Conservation (phyloP, 352 stramenopile genomes). For the Globisporangium abappressorium region DNA sequence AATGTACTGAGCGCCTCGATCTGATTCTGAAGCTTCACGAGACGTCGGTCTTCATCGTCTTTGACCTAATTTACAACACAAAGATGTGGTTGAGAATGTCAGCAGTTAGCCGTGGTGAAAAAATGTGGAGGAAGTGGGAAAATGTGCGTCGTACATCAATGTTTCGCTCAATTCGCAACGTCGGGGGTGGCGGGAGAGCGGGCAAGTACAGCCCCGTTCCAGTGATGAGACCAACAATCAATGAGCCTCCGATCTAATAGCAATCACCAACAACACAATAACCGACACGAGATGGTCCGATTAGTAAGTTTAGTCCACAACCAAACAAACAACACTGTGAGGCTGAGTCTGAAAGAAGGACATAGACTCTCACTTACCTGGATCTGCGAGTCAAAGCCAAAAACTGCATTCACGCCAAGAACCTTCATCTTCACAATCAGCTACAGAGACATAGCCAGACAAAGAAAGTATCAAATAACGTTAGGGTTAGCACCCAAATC, state of each 20-base stretch:
- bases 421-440: conserved; percentile 90
- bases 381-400: conserved; percentile 91
- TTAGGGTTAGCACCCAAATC: neutral
- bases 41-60: conserved; percentile 92
- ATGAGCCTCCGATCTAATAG: conserved; percentile 71
- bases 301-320: neutral
- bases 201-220: conserved; percentile 92
- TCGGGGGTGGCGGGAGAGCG: conserved; percentile 92
- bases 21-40: conserved; percentile 92
- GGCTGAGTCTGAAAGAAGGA: neutral
- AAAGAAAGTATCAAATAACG: neutral
- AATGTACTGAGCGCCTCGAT: conserved; percentile 86
- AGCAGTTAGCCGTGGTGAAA: neutral
- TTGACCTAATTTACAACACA: conserved; percentile 49
- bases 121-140: neutral
- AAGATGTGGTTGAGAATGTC: neutral
- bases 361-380: conserved; percentile 32
- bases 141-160: conserved; percentile 74
- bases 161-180: conserved; percentile 92
- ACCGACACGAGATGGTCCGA: neutral
- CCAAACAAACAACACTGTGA: neutral
- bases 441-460: conserved; percentile 21
- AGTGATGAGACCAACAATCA: conserved; percentile 90
- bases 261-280: neutral
- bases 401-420: conserved; percentile 96